Evolutionary conservation across 139 green algal genomes (phyloP), one percentile per base, ranked within the genome.

Genomic region (Chlamydomonas sp.): DNA sequence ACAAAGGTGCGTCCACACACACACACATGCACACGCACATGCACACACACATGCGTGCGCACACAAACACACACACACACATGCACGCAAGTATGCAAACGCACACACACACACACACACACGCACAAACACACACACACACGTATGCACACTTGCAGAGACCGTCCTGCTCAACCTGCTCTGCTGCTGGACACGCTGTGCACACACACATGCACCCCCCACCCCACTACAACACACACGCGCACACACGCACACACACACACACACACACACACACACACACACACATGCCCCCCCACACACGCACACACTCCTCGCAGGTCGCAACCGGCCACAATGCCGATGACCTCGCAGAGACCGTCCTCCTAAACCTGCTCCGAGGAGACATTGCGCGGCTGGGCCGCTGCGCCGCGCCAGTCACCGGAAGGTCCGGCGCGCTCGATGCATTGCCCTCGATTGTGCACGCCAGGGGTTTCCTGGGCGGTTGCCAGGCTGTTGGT

Each of bases 331-430:
- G 94, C 1, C 94, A 98, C 83, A 98, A 98, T 76, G 94, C 94
- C 8, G 94, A 98, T 60, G 94, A 98, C 69, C 77, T 98, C 28
- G 94, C 92, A 5, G 94, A 98, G 75, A 98, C 94, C 0, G 90
- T 98, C 39, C 83, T 98, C 58, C 87, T 98, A 28, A 98, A 98
- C 78, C 81, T 98, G 0, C 63, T 98, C 54, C 74, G 94, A 0
- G 91, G 92, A 0, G 94, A 98, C 57, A 65, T 95, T 16, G 79
- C 94, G 0, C 80, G 62, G 62, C 62, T 69, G 6, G 62, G 62
- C 5, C 35, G 62, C 8, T 69, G 62, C 37, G 57, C 62, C 6
- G 30, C 62, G 3, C 5, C 24, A 20, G 35, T 69, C 37, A 69
- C 62, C n/a, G 62, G 62, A 26, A 13, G 20, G n/a, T n/a, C n/a